These are phyloP conservation scores for Neofusicoccum kwambonambiense DNA, from an alignment of 2,329 filamentous ascomycete genomes.

Conservation along the genomic window DNA sequence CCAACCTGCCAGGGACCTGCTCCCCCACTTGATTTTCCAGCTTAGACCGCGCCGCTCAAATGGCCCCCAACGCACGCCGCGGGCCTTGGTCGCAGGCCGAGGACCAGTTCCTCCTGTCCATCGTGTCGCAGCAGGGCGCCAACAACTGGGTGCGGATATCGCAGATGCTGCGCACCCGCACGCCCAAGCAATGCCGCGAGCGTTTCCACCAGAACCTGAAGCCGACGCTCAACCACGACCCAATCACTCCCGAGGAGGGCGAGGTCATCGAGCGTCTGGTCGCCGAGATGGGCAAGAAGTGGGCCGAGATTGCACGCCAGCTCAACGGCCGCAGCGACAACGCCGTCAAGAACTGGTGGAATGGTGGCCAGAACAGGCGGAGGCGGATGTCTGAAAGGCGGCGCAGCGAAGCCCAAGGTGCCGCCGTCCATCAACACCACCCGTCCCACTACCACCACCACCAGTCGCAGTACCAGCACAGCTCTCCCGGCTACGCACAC, in stretches of 20 bases:
- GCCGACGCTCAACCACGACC: conserved; percentile 74
- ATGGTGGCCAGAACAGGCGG: conserved; percentile 83
- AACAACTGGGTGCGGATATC: conserved; percentile 92
- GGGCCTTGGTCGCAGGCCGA: conserved; percentile 82
- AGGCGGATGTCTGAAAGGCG: conserved; percentile 41
- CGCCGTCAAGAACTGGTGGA: conserved; percentile 98
- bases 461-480: conserved; percentile 19
- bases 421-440: conserved; percentile 23
- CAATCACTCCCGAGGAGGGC: conserved; percentile 75
- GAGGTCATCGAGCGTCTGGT: conserved; percentile 75
- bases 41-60: neutral
- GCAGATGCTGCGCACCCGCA: conserved; percentile 69
- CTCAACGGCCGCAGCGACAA: conserved; percentile 88
- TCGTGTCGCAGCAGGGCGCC: conserved; percentile 70
- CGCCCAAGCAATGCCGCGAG: conserved; percentile 93
- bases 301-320: conserved; percentile 86
- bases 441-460: neutral
- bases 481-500: neutral
- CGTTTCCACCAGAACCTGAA: conserved; percentile 92
- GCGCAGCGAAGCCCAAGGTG: conserved; percentile 21
- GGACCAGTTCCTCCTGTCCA: conserved; percentile 66
- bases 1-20: neutral
- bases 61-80: conserved; percentile 49
- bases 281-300: conserved; percentile 74
- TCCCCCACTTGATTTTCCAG: neutral